Evolutionary conservation across 2,329 filamentous ascomycete species (phyloP).

Genomic region (Exserohilum turcica): DNA sequence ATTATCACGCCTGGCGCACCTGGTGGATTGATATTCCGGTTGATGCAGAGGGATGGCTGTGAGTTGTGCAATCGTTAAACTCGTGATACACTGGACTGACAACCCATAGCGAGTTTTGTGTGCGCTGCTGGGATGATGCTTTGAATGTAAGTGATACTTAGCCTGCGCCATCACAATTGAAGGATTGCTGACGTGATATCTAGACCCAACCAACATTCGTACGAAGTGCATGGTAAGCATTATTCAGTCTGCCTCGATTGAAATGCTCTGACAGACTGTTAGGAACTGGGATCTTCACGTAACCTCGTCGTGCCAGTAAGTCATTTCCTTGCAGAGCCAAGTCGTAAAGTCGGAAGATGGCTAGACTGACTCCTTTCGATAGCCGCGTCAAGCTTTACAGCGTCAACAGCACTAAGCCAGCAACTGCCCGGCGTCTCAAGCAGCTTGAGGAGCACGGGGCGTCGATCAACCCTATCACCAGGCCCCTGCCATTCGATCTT

Average conservation of each 20-base stretch:
- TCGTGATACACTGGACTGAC: not conserved
- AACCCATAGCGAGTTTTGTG: conserved; percentile 45
- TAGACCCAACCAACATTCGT: conserved; percentile 53
- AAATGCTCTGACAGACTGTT: conserved; percentile 26
- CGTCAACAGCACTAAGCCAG: conserved; percentile 59
- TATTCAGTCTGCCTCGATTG: not conserved
- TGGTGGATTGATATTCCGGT: conserved; percentile 69
- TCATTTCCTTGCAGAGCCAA: not conserved
- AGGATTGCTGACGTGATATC: conserved; percentile 13
- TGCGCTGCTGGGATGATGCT: conserved; percentile 54
- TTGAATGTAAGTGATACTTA: conserved; percentile 45
- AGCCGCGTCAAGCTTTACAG: conserved; percentile 59
- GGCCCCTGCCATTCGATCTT: conserved; percentile 57
- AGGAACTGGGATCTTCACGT: conserved; percentile 72
- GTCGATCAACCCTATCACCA: conserved; percentile 60
- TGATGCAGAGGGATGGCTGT: conserved; percentile 54
- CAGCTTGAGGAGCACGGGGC: conserved; percentile 57
- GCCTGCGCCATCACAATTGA: no score
- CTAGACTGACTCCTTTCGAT: not conserved
- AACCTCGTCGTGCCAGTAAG: conserved; percentile 63
- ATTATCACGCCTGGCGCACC: conserved; percentile 66
- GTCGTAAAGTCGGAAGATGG: no score
- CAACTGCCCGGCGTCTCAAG: conserved; percentile 57
- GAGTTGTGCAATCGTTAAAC: not conserved
- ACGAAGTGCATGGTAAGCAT: conserved; percentile 49